Percentiles rank a stretch among this genome's conserved stretches.
Evolutionary conservation across 768 basidiomycete species (phyloP).

Genomic region (Grammothele lineata): DNA sequence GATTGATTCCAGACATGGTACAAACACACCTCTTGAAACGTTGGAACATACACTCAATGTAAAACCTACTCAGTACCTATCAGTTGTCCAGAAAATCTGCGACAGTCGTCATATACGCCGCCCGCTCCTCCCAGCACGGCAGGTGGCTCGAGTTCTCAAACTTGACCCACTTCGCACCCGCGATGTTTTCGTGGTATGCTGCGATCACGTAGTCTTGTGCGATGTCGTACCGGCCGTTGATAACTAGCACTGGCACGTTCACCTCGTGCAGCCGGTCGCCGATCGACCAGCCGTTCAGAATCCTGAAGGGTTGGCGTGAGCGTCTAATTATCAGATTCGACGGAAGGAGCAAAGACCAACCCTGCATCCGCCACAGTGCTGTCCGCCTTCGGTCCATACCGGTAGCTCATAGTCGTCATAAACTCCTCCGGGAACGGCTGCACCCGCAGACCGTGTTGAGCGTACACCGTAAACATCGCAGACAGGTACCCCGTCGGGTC

Average conservation of each 20-base stretch:
- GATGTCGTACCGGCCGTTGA: constrained; percentile 28
- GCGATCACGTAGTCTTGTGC: constrained; percentile 25
- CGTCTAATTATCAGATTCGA: too few relatives aligned
- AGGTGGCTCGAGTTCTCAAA: constrained; percentile 28
- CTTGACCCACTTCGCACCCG: constrained; percentile 26
- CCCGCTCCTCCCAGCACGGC: constrained; percentile 28
- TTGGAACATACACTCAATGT: not conserved
- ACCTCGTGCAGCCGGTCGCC: constrained; percentile 24
- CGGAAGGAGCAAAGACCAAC: constrained; percentile 18
- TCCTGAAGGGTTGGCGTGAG: too few relatives aligned
- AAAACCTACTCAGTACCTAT: not conserved
- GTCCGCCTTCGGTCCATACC: constrained; percentile 33
- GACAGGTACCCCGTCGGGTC: constrained; percentile 37
- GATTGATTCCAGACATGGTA: too few relatives aligned
- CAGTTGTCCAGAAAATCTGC: constrained; percentile 23
- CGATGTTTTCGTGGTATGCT: constrained; percentile 23
- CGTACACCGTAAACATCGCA: constrained; percentile 38
- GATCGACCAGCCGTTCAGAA: constrained; percentile 28
- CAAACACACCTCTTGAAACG: not conserved
- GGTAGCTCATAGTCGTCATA: constrained; percentile 25
- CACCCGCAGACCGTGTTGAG: constrained; percentile 39
- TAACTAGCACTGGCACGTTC: constrained; percentile 23
- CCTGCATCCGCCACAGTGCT: constrained; percentile 36
- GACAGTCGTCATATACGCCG: constrained; percentile 26
- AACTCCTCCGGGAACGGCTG: constrained; percentile 42